A percentile compares a stretch with the other conserved stretches of the same genome.
phyloP scores from a whole-genome alignment of 495 filamentous ascomycete species.

The Talaromyces trachyspermus region DNA sequence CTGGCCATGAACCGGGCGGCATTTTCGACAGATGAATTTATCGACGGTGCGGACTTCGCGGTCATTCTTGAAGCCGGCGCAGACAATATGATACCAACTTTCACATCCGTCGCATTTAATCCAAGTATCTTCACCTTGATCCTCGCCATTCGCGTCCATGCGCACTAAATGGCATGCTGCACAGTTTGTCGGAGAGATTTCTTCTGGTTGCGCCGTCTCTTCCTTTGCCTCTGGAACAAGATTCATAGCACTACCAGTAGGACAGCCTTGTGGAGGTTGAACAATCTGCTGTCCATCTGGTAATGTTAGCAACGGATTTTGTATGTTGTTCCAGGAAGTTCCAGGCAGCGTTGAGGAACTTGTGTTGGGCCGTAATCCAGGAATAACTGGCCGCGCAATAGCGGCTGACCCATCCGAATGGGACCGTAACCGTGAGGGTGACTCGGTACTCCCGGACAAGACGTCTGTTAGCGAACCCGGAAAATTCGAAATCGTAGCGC shows the following conservation, averaged over 20 bases:
- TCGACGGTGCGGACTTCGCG: slow-evolving; percentile 64
- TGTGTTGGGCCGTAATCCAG: slow-evolving; percentile 32
- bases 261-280: background rate
- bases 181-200: slow-evolving; percentile 37
- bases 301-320: background rate
- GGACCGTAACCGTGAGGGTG: slow-evolving; percentile 36
- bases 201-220: slow-evolving; percentile 19
- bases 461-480: slow-evolving; percentile 1
- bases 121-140: slow-evolving; percentile 53
- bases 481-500: slow-evolving; percentile 14
- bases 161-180: slow-evolving; percentile 43
- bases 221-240: slow-evolving; percentile 12
- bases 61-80: slow-evolving; percentile 64
- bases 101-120: slow-evolving; percentile 72
- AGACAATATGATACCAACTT: slow-evolving; percentile 66
- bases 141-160: slow-evolving; percentile 37
- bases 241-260: background rate
- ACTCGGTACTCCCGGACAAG: slow-evolving; percentile 15
- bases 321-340: slow-evolving; percentile 21
- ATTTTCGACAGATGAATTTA: slow-evolving; percentile 60
- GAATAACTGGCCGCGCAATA: slow-evolving; percentile 32
- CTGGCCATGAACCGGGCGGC: slow-evolving; percentile 52
- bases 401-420: slow-evolving; percentile 40
- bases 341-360: slow-evolving; percentile 33
- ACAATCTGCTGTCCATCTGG: slow-evolving; percentile 3